Percentiles rank a stretch among this genome's conserved stretches.
These are phyloP conservation scores for Botrytis fabae DNA, from an alignment of 2,329 filamentous ascomycete genomes.

Conservation along the genomic window DNA sequence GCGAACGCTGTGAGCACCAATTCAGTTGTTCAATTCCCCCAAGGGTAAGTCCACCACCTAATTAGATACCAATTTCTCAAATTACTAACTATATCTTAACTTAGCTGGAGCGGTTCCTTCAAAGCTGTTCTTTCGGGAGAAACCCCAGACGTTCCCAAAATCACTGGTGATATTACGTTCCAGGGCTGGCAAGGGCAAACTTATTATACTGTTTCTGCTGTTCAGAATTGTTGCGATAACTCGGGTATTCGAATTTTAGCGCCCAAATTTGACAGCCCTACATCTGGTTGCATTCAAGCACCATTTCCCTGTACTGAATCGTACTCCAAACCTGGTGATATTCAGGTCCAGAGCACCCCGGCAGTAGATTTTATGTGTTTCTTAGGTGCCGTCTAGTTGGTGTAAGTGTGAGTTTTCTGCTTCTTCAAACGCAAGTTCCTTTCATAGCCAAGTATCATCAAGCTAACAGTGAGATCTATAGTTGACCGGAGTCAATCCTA, in stretches of 20 bases:
- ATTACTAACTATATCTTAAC: not conserved
- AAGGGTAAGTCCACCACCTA: not conserved
- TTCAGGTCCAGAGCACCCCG: not conserved
- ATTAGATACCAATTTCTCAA: not conserved
- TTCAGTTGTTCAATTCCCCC: not conserved
- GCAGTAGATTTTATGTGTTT: not conserved
- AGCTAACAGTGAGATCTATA: not conserved
- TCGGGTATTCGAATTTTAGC: not conserved
- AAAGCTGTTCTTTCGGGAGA: not conserved
- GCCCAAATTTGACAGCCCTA: fast-evolving
- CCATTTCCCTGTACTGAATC: not conserved
- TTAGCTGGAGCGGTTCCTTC: not conserved
- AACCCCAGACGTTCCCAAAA: not conserved
- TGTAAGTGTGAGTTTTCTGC: not conserved
- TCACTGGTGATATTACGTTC: not conserved
- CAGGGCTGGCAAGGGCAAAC: not conserved
- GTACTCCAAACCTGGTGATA: not conserved
- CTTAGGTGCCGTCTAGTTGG: not conserved
- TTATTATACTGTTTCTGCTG: not conserved
- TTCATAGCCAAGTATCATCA: not conserved
- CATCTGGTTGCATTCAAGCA: not conserved
- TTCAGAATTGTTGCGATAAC: not conserved
- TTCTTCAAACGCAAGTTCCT: not conserved
- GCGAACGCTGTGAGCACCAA: fast-evolving
- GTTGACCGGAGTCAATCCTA: not conserved